Conservation (phyloP, 352 stramenopile species). For the Globisporangium okanoganense region DNA sequence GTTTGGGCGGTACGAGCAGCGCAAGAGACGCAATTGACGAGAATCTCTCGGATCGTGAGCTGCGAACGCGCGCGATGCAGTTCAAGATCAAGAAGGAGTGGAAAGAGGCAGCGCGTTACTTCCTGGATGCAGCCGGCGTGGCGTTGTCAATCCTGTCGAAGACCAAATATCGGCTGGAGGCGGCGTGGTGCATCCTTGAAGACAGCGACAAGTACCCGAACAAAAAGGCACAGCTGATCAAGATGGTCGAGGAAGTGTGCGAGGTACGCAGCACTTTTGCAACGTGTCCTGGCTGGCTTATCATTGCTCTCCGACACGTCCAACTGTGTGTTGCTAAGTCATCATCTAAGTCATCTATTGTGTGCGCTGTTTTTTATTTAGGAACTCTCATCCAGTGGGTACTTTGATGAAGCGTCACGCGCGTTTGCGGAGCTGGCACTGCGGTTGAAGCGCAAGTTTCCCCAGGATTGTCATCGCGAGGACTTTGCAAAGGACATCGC, state of each 20-base stretch:
- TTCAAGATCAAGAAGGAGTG: slow-evolving; percentile 71
- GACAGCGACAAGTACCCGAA: slow-evolving; percentile 35
- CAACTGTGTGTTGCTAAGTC: too few relatives aligned
- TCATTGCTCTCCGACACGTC: neutral
- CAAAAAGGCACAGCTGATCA: slow-evolving; percentile 31
- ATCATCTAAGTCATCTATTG: too few relatives aligned
- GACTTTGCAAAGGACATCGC: slow-evolving; percentile 34
- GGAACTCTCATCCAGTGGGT: slow-evolving; percentile 48
- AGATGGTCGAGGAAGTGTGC: slow-evolving; percentile 44
- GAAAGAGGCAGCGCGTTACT: slow-evolving; percentile 46
- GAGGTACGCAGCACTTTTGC: slow-evolving; percentile 24
- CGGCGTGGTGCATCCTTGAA: slow-evolving; percentile 65
- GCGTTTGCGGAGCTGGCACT: slow-evolving; percentile 54
- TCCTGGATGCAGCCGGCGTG: slow-evolving; percentile 42
- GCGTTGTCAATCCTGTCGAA: slow-evolving; percentile 34
- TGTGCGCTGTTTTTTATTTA: too few relatives aligned
- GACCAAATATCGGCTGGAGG: slow-evolving; percentile 57
- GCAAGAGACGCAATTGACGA: slow-evolving; percentile 13
- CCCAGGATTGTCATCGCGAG: slow-evolving; percentile 35
- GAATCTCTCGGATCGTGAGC: slow-evolving; percentile 37
- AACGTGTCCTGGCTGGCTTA: too few relatives aligned
- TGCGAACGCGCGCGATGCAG: slow-evolving; percentile 60
- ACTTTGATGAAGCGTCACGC: slow-evolving; percentile 66
- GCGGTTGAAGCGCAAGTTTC: slow-evolving; percentile 60
- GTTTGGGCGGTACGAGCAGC: slow-evolving; percentile 3